Percentiles rank a stretch among this genome's conserved stretches.
phyloP scores from a whole-genome alignment of 495 filamentous ascomycete species.

The Hypomontagnella monticulosa region DNA sequence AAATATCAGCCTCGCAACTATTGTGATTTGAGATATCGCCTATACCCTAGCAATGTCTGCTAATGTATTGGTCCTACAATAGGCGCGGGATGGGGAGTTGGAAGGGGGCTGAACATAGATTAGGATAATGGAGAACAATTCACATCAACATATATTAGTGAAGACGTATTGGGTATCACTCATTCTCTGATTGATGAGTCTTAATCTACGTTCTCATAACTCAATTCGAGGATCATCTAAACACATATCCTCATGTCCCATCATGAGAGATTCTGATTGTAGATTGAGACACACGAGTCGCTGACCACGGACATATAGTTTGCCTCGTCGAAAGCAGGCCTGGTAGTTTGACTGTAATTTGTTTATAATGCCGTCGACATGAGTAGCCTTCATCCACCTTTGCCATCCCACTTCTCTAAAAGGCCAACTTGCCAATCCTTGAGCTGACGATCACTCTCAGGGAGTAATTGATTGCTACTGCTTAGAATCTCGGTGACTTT shows the following conservation, averaged over 20 bases:
- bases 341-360: neutral
- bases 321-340: neutral
- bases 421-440: slow-evolving; percentile 75
- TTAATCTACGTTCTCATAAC: neutral
- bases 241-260: neutral
- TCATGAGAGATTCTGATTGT: neutral
- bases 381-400: neutral
- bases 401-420: slow-evolving; percentile 56
- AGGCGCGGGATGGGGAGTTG: neutral
- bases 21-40: slow-evolving; percentile 9
- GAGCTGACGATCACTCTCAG: slow-evolving; percentile 64
- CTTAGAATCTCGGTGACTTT: slow-evolving; percentile 56
- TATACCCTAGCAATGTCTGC: neutral
- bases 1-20: slow-evolving; percentile 17
- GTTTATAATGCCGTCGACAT: neutral
- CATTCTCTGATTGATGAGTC: neutral
- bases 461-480: slow-evolving; percentile 64
- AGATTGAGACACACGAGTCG: neutral
- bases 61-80: neutral
- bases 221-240: neutral
- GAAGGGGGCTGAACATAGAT: slow-evolving; percentile 6
- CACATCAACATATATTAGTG: neutral
- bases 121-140: slow-evolving; percentile 8
- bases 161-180: neutral
- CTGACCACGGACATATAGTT: neutral